phyloP scores from a whole-genome alignment of 1,139 yeast species.

The Pichia sp. region DNA sequence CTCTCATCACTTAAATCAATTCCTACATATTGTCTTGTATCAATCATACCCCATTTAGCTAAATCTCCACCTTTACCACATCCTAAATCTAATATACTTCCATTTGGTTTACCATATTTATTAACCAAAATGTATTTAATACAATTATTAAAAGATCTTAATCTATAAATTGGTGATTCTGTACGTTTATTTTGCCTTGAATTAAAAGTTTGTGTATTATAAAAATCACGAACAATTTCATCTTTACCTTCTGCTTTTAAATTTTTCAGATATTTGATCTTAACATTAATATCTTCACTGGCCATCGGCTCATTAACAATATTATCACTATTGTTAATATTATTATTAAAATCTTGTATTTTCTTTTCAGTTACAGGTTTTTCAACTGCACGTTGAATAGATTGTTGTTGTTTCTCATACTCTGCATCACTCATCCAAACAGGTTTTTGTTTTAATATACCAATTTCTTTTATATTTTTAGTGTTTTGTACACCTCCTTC shows the following conservation, averaged over 20 bases:
- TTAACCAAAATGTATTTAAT: conserved; percentile 83
- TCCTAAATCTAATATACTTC: conserved; percentile 73
- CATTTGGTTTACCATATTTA: conserved; percentile 49
- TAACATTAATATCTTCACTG: conserved; percentile 17
- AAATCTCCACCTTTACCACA: conserved; percentile 99
- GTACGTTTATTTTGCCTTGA: conserved; percentile 61
- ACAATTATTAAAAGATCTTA: conserved; percentile 86
- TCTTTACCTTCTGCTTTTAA: conserved; percentile 33
- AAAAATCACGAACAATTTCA: conserved; percentile 70
- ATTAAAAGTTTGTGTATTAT: conserved; percentile 75
- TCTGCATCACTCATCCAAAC: conserved; percentile 14
- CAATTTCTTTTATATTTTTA: not conserved
- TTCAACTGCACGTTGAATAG: conserved; percentile 4
- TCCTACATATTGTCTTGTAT: conserved; percentile 75
- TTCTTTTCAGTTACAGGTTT: no score
- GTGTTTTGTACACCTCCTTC: not conserved
- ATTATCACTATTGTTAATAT: no score
- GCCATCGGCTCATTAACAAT: conserved; percentile 8
- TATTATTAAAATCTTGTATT: no score
- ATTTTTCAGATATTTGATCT: conserved; percentile 18
- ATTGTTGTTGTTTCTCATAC: conserved; percentile 8
- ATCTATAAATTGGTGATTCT: conserved; percentile 75
- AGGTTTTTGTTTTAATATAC: not conserved
- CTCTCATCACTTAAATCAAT: conserved; percentile 89
- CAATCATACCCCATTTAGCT: conserved; percentile 76